These are phyloP conservation scores for Hypoxylon sp. DNA, from an alignment of 2,329 filamentous ascomycete species.

Conservation along the genomic window DNA sequence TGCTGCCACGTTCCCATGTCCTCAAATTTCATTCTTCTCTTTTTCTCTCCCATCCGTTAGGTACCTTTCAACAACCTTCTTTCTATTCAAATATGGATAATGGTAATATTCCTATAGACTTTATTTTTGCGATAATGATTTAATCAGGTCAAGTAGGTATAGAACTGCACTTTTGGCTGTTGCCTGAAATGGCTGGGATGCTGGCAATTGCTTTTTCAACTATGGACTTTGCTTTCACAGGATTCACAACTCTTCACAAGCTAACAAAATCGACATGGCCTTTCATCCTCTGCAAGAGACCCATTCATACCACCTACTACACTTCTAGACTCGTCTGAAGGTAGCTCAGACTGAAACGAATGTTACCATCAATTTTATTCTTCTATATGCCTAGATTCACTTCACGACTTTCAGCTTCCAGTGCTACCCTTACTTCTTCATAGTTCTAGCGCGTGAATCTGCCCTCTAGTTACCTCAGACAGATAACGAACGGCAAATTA, in stretches of 20 bases:
- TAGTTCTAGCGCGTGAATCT: conserved; percentile 4
- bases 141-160: background rate
- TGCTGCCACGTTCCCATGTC: background rate
- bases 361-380: background rate
- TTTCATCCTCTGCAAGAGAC: background rate
- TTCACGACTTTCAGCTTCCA: background rate
- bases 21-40: no score
- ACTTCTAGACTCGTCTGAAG: background rate
- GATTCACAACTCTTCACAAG: conserved; percentile 34
- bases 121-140: background rate
- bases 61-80: no score
- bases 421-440: background rate
- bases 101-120: background rate
- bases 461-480: background rate
- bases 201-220: conserved; percentile 5
- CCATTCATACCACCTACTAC: conserved; percentile 1
- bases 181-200: conserved; percentile 12
- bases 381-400: background rate
- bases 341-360: background rate
- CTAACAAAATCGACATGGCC: background rate
- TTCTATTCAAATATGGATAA: background rate
- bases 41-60: no score
- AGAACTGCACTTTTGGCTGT: background rate
- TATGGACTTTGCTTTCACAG: background rate
- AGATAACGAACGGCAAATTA: background rate